Evolutionary conservation across 2,329 filamentous ascomycete genomes (phyloP).

Genomic region (Trichoderma citrinoviride): DNA sequence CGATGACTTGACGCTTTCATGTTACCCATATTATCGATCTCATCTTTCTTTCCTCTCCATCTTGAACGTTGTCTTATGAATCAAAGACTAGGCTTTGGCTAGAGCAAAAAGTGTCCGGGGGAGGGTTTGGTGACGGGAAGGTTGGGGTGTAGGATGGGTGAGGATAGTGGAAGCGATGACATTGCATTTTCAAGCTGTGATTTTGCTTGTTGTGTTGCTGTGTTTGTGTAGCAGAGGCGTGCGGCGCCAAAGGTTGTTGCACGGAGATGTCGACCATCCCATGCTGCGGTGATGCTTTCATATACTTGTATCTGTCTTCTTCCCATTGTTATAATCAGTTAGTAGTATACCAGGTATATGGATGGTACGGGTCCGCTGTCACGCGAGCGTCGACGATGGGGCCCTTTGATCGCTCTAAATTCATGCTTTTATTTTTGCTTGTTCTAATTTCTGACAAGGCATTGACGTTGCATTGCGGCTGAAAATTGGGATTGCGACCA

Average conservation of each 20-base stretch:
- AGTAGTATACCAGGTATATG: neutral
- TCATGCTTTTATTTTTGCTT: neutral
- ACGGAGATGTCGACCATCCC: neutral
- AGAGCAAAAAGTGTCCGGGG: slow-evolving; percentile 17
- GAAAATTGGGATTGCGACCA: neutral
- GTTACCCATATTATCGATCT: slow-evolving; percentile 23
- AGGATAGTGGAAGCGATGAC: slow-evolving; percentile 9
- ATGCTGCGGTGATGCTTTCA: neutral
- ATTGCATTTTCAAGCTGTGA: neutral
- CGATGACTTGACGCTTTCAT: slow-evolving; percentile 21
- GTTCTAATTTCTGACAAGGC: too few species aligned
- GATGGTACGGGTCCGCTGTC: neutral
- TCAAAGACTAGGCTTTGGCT: slow-evolving; percentile 21
- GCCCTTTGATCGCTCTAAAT: neutral
- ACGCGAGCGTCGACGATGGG: neutral
- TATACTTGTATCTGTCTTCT: too few species aligned
- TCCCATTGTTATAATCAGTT: neutral
- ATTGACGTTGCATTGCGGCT: slow-evolving; percentile 18
- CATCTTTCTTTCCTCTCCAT: slow-evolving; percentile 17
- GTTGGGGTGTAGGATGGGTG: slow-evolving; percentile 2
- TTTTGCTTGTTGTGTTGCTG: neutral
- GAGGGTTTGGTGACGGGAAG: slow-evolving; percentile 4
- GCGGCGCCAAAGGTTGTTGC: neutral
- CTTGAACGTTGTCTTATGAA: slow-evolving; percentile 3
- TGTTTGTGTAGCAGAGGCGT: neutral